Evolutionary conservation across 2,329 filamentous ascomycete species (phyloP).

Genomic region (Clarireedia paspali): DNA sequence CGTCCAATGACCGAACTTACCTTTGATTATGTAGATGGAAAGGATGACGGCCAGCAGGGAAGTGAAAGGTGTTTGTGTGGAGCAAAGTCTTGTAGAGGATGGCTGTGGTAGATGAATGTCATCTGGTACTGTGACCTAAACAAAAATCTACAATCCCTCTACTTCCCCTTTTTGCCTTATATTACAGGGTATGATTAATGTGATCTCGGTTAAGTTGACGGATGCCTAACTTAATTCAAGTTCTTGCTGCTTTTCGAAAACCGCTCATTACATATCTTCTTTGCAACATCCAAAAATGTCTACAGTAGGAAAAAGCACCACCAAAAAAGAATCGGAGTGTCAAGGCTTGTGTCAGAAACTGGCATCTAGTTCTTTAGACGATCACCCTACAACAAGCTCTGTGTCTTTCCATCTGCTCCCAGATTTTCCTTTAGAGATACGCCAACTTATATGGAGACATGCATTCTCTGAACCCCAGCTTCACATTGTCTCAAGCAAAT

Average conservation of each 20-base stretch:
- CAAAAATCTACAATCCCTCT: not conserved
- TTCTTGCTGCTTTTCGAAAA: no score
- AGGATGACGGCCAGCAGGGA: slow-evolving; percentile 37
- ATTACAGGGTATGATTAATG: no score
- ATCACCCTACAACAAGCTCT: not conserved
- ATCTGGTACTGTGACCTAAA: not conserved
- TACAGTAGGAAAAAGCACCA: no score
- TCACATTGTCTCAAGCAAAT: not conserved
- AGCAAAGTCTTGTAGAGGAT: slow-evolving; percentile 58
- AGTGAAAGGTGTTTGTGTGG: slow-evolving; percentile 51
- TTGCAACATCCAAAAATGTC: no score
- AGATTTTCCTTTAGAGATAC: not conserved
- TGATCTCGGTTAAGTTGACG: no score
- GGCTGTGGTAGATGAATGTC: slow-evolving; percentile 47
- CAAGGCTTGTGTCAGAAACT: no score
- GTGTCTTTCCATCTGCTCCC: not conserved
- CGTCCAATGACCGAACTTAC: slow-evolving; percentile 61
- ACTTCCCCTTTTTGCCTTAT: no score
- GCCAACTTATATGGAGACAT: not conserved
- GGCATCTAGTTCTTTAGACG: not conserved
- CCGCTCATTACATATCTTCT: no score
- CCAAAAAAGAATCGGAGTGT: no score
- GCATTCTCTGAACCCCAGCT: not conserved
- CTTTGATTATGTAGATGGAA: slow-evolving; percentile 70
- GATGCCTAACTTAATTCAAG: no score